These are phyloP conservation scores for Mycena olivaceomarginata DNA, from an alignment of 768 basidiomycete species.

Conservation along the genomic window DNA sequence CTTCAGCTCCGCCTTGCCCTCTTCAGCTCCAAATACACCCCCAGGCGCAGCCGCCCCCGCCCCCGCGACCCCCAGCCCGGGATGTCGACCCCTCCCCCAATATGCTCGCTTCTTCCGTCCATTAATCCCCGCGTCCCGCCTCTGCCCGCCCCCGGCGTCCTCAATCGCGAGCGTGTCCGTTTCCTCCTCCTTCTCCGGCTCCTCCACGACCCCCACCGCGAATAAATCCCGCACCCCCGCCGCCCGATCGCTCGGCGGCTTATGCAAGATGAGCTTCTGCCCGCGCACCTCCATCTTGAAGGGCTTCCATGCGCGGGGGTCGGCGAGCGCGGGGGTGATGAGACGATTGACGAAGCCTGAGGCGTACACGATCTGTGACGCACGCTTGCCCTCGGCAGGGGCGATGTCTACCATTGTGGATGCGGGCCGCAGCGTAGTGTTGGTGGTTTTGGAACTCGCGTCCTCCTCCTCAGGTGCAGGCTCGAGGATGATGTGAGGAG, in stretches of 20 bases:
- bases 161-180: slow-evolving; percentile 64
- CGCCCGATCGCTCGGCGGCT: no score
- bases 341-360: slow-evolving; percentile 87
- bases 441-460: slow-evolving; percentile 34
- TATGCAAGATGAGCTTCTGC: no score
- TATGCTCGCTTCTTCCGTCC: slow-evolving; percentile 40
- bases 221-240: no score
- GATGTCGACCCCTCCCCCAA: slow-evolving; percentile 81
- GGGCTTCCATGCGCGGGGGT: slow-evolving; percentile 85
- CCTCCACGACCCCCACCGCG: slow-evolving; percentile 73
- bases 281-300: slow-evolving; percentile 47
- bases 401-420: slow-evolving; percentile 53
- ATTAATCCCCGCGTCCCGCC: slow-evolving; percentile 47
- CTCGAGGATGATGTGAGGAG: slow-evolving; percentile 31
- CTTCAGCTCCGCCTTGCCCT: no score
- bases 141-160: no score
- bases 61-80: slow-evolving; percentile 55
- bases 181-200: slow-evolving; percentile 57
- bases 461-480: slow-evolving; percentile 22
- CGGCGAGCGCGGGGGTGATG: slow-evolving; percentile 68
- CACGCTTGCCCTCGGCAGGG: slow-evolving; percentile 66
- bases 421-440: no score
- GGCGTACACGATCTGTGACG: slow-evolving; percentile 88
- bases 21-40: slow-evolving; percentile 14
- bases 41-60: slow-evolving; percentile 18